Conservation (phyloP, 768 basidiomycete species). For the Glaciozyma antarctica region DNA sequence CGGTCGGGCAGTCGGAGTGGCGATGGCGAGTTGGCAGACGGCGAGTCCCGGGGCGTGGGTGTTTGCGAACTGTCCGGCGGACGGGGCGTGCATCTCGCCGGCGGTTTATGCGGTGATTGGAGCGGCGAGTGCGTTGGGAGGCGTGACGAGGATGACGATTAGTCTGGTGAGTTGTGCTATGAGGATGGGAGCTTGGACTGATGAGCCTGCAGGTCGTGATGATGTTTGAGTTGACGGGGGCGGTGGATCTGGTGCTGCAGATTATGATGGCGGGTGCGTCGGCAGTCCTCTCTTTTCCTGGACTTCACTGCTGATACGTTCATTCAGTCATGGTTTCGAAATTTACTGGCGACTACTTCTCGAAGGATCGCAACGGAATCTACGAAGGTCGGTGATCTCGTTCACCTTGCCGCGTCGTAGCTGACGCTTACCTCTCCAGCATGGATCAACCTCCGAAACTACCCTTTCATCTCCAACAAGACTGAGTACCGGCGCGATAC, state of each 20-base stretch:
- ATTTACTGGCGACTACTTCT: slow-evolving; percentile 78
- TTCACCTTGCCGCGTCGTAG: no score
- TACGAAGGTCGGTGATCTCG: slow-evolving; percentile 63
- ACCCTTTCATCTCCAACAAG: slow-evolving; percentile 34
- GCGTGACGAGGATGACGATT: slow-evolving; percentile 94
- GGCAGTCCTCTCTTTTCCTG: slow-evolving; percentile 59
- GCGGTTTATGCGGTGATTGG: slow-evolving; percentile 52
- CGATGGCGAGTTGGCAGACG: slow-evolving; percentile 64
- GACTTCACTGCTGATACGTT: slow-evolving; percentile 57
- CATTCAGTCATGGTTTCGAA: slow-evolving; percentile 75
- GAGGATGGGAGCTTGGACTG: background rate
- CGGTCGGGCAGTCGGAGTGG: slow-evolving; percentile 73
- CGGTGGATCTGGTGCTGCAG: slow-evolving; percentile 71
- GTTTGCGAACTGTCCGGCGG: slow-evolving; percentile 55
- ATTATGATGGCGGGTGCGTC: slow-evolving; percentile 39
- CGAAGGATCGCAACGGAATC: slow-evolving; percentile 69
- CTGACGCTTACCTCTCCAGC: slow-evolving; percentile 7
- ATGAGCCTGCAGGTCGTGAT: slow-evolving; percentile 80
- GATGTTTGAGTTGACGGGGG: slow-evolving; percentile 75
- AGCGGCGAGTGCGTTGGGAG: slow-evolving; percentile 83
- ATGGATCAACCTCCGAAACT: slow-evolving; percentile 34
- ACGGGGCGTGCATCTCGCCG: slow-evolving; percentile 66
- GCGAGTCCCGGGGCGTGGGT: slow-evolving; percentile 52
- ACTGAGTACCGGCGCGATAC: slow-evolving; percentile 32
- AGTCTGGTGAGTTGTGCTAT: slow-evolving; percentile 42